These are phyloP conservation scores for Blastobotrys aristatus DNA, from an alignment of 1,139 yeast species.

Conservation along the genomic window DNA sequence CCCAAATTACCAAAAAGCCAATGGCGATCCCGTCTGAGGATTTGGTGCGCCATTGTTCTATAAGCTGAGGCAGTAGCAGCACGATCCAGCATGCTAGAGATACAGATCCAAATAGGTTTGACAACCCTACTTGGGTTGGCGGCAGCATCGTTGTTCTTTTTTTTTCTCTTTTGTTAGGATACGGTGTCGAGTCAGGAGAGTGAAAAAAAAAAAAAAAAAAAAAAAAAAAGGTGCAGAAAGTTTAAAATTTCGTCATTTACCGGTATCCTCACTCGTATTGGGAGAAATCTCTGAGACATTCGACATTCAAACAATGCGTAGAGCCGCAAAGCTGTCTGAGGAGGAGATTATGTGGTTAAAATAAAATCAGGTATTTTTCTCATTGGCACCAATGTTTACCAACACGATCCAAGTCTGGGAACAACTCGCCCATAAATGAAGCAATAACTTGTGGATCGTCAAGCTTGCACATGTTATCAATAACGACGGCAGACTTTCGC, in stretches of 20 bases:
- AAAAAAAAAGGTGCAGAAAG: background rate
- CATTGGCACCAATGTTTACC: no score
- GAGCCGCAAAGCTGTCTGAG: constrained; percentile 1
- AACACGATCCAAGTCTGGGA: constrained; percentile 97
- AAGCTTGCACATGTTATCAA: constrained; percentile 99
- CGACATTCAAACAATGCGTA: constrained; percentile 2
- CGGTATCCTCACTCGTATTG: no score
- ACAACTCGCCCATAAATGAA: constrained; percentile 92
- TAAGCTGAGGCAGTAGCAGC: constrained; percentile 69
- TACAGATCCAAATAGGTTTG: constrained; percentile 62
- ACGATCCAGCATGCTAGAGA: constrained; percentile 70
- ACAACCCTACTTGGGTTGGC: constrained; percentile 40
- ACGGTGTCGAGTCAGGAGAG: background rate
- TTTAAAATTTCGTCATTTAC: no score
- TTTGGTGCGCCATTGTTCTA: constrained; percentile 75
- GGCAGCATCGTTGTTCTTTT: constrained; percentile 14
- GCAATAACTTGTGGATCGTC: constrained; percentile 99
- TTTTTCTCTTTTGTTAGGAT: no score
- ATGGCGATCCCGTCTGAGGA: constrained; percentile 77
- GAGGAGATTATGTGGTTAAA: background rate
- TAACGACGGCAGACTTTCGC: constrained; percentile 99
- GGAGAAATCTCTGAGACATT: no score
- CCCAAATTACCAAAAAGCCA: constrained; percentile 66
- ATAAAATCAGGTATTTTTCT: background rate
- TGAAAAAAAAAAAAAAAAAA: background rate